Percentiles rank a stretch among this genome's conserved stretches.
Conservation (phyloP, 129 eudicot species). For the Ambrosia artemisiifolia region DNA sequence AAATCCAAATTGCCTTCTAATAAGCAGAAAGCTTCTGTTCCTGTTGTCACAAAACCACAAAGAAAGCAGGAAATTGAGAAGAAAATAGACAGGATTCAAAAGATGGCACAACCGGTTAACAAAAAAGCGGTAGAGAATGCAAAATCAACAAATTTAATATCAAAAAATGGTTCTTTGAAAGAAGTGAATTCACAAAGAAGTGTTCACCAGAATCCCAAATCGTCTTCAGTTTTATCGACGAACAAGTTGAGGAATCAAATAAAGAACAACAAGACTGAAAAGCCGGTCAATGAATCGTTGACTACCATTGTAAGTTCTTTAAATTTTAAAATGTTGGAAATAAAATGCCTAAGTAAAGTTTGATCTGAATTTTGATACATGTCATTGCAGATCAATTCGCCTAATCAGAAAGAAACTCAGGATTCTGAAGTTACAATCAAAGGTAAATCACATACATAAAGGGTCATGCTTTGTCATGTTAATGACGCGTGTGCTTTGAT, state of each 20-base stretch:
- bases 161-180: conserved; percentile 5
- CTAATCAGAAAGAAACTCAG: conserved; percentile 25
- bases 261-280: conserved; percentile 36
- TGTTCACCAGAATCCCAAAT: conserved; percentile 24
- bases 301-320: conserved; percentile 30
- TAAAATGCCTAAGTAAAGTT: background rate
- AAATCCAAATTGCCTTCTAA: conserved; percentile 23
- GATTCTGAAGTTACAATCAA: conserved; percentile 23
- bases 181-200: conserved; percentile 35
- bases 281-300: conserved; percentile 25
- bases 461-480: background rate
- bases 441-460: conserved; percentile 28
- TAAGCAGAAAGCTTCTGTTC: conserved; percentile 42
- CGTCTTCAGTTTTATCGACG: conserved; percentile 19
- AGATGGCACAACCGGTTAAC: conserved; percentile 31
- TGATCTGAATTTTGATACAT: conserved; percentile 8
- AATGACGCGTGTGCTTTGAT: background rate
- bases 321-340: background rate
- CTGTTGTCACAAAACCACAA: conserved; percentile 30
- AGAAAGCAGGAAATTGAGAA: conserved; percentile 46
- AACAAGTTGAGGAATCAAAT: conserved; percentile 29
- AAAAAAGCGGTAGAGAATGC: conserved; percentile 37
- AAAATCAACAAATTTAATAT: conserved; percentile 36
- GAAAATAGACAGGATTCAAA: conserved; percentile 44
- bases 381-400: conserved; percentile 22